phyloP scores from a whole-genome alignment of 257 asterid genomes.

The Rhazya stricta region DNA sequence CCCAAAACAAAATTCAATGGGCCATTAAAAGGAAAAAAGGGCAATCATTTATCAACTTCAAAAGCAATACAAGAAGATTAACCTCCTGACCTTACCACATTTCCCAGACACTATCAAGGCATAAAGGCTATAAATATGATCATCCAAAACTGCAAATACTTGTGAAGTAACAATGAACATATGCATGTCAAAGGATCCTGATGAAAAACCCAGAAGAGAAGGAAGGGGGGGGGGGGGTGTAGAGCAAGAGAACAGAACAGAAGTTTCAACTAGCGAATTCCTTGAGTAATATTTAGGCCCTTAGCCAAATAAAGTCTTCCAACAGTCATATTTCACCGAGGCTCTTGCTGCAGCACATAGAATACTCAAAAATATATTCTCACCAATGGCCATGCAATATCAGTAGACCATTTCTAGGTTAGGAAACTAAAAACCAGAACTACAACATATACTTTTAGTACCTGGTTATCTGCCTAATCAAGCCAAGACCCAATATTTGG shows the following conservation, averaged over 20 bases:
- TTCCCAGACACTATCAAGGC: not conserved
- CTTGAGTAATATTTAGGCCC: not conserved
- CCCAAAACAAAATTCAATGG: not conserved
- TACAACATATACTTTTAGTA: constrained; percentile 14
- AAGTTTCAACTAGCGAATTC: not conserved
- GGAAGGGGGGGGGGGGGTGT: not conserved
- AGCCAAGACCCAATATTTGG: constrained; percentile 25
- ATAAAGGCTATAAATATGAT: not conserved
- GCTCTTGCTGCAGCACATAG: not conserved
- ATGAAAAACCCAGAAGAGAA: not conserved
- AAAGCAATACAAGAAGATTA: not conserved
- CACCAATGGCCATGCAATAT: not conserved
- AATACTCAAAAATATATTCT: constrained; percentile 2
- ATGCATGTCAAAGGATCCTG: not conserved
- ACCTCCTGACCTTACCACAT: not conserved
- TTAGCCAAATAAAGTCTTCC: not conserved
- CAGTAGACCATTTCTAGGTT: not conserved
- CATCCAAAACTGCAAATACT: not conserved
- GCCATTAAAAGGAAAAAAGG: no score
- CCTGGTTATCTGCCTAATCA: constrained; percentile 35
- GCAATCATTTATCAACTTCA: not conserved
- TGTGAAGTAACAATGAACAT: not conserved
- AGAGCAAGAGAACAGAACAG: not conserved
- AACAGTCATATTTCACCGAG: not conserved
- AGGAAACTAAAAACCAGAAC: not conserved